phyloP scores from a whole-genome alignment of 2,329 filamentous ascomycete species.

The Neonectria ditissima region DNA sequence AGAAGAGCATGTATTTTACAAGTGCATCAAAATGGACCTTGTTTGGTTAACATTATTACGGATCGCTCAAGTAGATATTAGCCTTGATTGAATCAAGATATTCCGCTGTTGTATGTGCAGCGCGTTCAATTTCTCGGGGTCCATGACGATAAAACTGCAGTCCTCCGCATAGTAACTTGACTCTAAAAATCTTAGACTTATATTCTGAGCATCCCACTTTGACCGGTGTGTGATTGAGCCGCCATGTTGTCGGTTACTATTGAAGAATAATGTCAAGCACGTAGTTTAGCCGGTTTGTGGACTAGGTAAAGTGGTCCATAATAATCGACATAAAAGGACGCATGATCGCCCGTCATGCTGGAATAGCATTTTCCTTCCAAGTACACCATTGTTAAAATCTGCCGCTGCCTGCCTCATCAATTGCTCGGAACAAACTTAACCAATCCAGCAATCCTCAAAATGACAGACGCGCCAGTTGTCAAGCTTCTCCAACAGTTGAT shows the following conservation, averaged over 20 bases:
- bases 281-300: neutral
- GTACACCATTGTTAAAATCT: neutral
- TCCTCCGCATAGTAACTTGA: neutral
- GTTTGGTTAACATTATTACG: neutral
- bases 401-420: neutral
- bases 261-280: neutral
- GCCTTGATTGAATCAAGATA: neutral
- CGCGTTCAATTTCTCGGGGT: too few species aligned
- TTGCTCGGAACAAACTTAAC: neutral
- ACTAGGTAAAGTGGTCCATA: neutral
- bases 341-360: neutral
- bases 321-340: neutral
- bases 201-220: neutral
- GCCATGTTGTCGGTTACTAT: neutral
- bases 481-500: conserved; percentile 31
- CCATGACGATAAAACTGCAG: neutral
- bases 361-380: neutral
- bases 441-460: conserved; percentile 1
- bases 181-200: too few species aligned
- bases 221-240: neutral
- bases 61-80: too few species aligned
- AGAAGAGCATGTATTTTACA: neutral
- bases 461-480: conserved; percentile 28
- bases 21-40: neutral
- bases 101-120: neutral